These are phyloP conservation scores for Cryphonectria radicalis DNA, from an alignment of 2,329 filamentous ascomycete species.

Conservation along the genomic window DNA sequence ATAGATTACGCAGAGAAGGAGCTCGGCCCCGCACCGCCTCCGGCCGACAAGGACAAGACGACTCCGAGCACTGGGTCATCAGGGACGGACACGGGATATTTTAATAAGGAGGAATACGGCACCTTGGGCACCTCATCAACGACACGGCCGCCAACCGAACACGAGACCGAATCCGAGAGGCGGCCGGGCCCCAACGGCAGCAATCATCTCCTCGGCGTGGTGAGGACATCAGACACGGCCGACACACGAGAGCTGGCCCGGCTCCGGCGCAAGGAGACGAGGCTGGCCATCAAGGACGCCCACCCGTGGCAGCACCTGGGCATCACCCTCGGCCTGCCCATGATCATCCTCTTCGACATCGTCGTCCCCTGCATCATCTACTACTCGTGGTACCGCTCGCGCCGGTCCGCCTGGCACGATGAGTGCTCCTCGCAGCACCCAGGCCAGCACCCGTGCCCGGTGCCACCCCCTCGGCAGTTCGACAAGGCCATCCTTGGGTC, in stretches of 20 bases:
- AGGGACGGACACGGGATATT: not conserved
- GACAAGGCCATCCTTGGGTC: slow-evolving; percentile 62
- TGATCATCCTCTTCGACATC: slow-evolving; percentile 28
- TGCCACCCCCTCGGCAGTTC: slow-evolving; percentile 14
- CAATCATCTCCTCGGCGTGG: not conserved
- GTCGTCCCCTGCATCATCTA: slow-evolving; percentile 29
- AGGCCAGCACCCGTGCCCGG: slow-evolving; percentile 15
- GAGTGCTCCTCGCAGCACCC: not conserved
- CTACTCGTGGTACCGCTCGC: slow-evolving; percentile 25
- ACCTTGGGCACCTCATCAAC: not conserved
- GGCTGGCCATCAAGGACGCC: slow-evolving; percentile 19
- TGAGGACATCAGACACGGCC: not conserved
- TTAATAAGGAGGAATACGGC: not conserved
- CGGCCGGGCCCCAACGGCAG: not conserved
- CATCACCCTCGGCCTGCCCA: slow-evolving; percentile 27
- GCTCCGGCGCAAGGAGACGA: slow-evolving; percentile 17
- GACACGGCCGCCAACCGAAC: not conserved
- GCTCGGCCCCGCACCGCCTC: not conserved
- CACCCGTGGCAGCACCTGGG: slow-evolving; percentile 26
- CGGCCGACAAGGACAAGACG: slow-evolving; percentile 1
- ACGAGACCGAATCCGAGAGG: not conserved
- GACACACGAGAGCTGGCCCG: slow-evolving; percentile 8
- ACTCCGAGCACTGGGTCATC: not conserved
- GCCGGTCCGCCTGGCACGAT: not conserved
- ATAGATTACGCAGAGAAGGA: slow-evolving; percentile 7